These are phyloP conservation scores for Arachnopeziza araneosa DNA, from an alignment of 2,329 filamentous ascomycete genomes.

Conservation along the genomic window DNA sequence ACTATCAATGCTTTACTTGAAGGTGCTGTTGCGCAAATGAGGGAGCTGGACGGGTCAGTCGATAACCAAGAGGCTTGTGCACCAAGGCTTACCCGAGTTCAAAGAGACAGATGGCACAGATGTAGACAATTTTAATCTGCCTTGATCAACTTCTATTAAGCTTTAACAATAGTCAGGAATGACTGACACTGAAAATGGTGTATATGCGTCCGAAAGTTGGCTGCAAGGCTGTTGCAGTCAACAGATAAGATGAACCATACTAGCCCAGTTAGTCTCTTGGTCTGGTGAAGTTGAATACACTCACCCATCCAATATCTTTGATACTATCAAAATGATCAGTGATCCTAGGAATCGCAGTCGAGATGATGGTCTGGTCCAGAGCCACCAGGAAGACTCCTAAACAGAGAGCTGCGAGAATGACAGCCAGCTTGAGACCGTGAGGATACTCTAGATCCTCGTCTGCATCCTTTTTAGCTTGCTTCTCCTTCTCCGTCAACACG, in stretches of 20 bases:
- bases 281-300: background rate
- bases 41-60: constrained; percentile 21
- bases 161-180: background rate
- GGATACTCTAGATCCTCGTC: constrained; percentile 22
- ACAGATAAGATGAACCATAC: constrained; percentile 33
- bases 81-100: constrained; percentile 26
- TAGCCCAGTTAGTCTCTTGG: background rate
- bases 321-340: constrained; percentile 26
- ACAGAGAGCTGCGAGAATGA: constrained; percentile 21
- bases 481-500: background rate
- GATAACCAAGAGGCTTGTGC: constrained; percentile 5
- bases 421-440: constrained; percentile 17
- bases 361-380: constrained; percentile 31
- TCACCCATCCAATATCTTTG: constrained; percentile 21
- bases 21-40: constrained; percentile 32
- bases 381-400: constrained; percentile 24
- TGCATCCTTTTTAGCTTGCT: constrained; percentile 3
- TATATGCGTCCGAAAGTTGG: constrained; percentile 29
- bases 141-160: background rate
- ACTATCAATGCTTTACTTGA: constrained; percentile 30
- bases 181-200: constrained; percentile 20
- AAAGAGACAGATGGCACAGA: constrained; percentile 28
- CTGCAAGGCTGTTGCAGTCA: constrained; percentile 31
- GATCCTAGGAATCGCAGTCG: constrained; percentile 37
- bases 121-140: constrained; percentile 24